These are phyloP conservation scores for Cordyceps cicadae DNA, from an alignment of 2,329 filamentous ascomycete genomes.

Conservation along the genomic window DNA sequence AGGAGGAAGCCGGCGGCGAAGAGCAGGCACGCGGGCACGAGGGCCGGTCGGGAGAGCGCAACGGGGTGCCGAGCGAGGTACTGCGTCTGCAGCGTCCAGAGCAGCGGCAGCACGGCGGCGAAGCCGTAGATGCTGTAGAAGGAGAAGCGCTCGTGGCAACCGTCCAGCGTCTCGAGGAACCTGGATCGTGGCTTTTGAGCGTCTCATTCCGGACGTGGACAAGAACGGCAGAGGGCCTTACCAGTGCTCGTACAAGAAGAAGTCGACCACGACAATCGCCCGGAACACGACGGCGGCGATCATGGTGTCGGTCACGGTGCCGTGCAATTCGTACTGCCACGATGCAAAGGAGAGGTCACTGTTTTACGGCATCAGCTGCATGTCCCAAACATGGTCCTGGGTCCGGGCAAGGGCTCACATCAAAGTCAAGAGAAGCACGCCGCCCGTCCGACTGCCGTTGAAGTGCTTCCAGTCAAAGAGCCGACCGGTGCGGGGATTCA, in stretches of 20 bases:
- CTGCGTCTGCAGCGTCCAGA: slow-evolving; percentile 9
- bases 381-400: not conserved
- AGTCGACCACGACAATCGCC: not conserved
- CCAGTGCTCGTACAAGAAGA: not conserved
- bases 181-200: not conserved
- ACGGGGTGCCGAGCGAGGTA: not conserved
- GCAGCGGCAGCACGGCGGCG: slow-evolving; percentile 6
- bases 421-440: not conserved
- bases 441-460: not conserved
- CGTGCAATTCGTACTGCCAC: not conserved
- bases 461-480: slow-evolving; percentile 12
- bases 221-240: not conserved
- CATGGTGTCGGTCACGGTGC: not conserved
- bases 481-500: slow-evolving; percentile 1
- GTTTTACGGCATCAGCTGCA: not conserved
- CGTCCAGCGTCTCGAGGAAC: slow-evolving; percentile 9
- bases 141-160: slow-evolving; percentile 6
- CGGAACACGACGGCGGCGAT: not conserved
- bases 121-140: slow-evolving; percentile 11
- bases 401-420: not conserved
- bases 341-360: not conserved
- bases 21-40: not conserved
- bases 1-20: not conserved
- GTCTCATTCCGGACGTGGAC: not conserved
- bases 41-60: not conserved